Base-by-base conservation (phyloP, 257 asterid species). In the Dorcoceras hygrometricum region DNA sequence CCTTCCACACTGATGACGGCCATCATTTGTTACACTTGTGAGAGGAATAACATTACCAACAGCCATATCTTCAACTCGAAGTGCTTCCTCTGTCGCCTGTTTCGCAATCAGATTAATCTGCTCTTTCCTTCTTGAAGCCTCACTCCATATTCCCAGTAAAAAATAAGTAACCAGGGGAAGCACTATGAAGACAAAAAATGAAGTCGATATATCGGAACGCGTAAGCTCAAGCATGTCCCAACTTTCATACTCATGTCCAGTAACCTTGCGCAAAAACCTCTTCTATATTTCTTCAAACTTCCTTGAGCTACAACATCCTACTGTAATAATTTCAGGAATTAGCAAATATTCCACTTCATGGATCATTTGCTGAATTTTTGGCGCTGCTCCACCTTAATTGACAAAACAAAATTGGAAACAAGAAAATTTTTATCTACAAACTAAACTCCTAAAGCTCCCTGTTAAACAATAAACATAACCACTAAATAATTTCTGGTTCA, bases 141-240 rank as follows among this genome's bases (percentile, higher is more conserved):
- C 94, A 66, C 81, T 83, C 93, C 89, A 89, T 84, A 80, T 89
- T 60, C 95, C 97, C 70, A 89, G 82, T 67, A 89, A 57, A 76
- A 89, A 62, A 65, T 87, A 89, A 58, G 82, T 67, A 81, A 81
- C 84, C 63, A 89, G 78, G 79, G 95, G 95, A 87, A 89, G 84
- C 86, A 87, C 84, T 55, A 89, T 79, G 53, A 89, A 79, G 80
- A 87, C 77, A 65, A 87, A 74, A 75, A 87, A 78, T 50, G 85
- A 73, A 72, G 77, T 86, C 16, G 84, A 85, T 74, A 83, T 58
- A 81, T 87, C 88, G 78, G 87, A 82, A 83, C 76, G 88, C 80
- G 86, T 89, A 82, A 89, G 95, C 80, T 78, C 83, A 67, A 89
- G 94, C 97, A 89, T 89, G 80, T 79, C 91, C 88, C 70, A 77